Evolutionary conservation across 495 filamentous ascomycete species (phyloP).

Genomic region (Tirmania nivea): DNA sequence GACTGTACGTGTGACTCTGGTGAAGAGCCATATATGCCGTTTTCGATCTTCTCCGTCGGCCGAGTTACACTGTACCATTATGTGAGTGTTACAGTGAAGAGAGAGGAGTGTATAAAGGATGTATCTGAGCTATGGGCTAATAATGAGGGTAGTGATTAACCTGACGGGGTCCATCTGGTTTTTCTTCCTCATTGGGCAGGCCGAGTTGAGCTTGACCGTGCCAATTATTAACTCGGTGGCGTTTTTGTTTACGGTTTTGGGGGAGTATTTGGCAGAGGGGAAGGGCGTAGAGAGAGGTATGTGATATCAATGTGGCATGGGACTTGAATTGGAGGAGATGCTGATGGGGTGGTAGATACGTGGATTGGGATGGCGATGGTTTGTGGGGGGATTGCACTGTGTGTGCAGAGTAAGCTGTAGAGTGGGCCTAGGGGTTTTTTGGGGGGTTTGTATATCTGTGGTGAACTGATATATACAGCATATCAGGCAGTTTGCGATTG

Average conservation of each 20-base stretch:
- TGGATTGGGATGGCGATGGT: constrained; percentile 74
- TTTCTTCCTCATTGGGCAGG: constrained; percentile 79
- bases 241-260: constrained; percentile 84
- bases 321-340: constrained; percentile 1
- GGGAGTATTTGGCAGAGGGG: constrained; percentile 83
- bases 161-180: constrained; percentile 95
- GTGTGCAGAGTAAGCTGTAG: constrained; percentile 43
- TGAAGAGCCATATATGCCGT: constrained; percentile 45
- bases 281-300: constrained; percentile 59
- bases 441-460: too few relatives aligned
- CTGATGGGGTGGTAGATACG: constrained; percentile 34
- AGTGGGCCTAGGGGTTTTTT: not conserved
- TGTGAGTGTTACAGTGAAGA: not conserved
- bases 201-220: constrained; percentile 80
- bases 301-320: not conserved
- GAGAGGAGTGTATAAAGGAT: not conserved
- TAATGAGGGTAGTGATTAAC: constrained; percentile 37
- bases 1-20: too few relatives aligned
- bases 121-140: not conserved
- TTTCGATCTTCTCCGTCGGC: constrained; percentile 53
- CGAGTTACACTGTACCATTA: constrained; percentile 65
- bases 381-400: constrained; percentile 63
- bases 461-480: too few relatives aligned
- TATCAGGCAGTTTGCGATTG: too few relatives aligned
- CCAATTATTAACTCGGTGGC: constrained; percentile 87